Evolutionary conservation across 805 yeast species (phyloP), one percentile per base, ranked within the genome.

Genomic region (Wickerhamiella australiensis): DNA sequence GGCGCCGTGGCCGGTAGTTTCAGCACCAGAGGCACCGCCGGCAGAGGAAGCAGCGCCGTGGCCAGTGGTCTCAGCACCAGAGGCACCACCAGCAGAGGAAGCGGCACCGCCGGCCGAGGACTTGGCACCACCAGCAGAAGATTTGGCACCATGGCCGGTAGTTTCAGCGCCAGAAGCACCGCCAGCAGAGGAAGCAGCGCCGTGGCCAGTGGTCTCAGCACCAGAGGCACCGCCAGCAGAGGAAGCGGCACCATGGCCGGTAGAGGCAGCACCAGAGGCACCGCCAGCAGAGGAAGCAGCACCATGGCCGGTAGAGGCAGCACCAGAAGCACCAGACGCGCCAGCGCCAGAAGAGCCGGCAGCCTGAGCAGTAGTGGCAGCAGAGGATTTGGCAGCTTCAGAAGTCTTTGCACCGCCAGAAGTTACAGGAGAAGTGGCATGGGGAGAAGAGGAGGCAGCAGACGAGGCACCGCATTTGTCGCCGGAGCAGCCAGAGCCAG

Each of bases 271-370:
- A 26, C 29, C 29, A 11, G 29, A 26, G 11, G 29, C 29, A 11
- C 29, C 29, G n/a, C 35, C 35, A 31, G 35, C 35, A 31, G 38
- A n/a, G 38, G 38, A 33, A n/a, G 21, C 38, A 15, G 38, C 38
- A 15, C 21, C 38, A n/a, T 29, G 33, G 13, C 38, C 38, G 15
- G 35, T 31, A 31, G 35, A 8, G n/a, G 35, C 35, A 31, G 35
- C 35, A n/a, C 35, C 35, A 31, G 35, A 31, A 31, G 35, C 35
- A 13, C 35, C 35, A 31, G 35, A 31, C n/a, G 35, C 35, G n/a
- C 35, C 35, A 33, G 38, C 38, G n/a, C 15, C 35, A 31, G 35
- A 12, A n/a, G 35, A 31, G 35, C 15, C 35, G 12, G 35, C 35
- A n/a, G 15, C 35, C 13, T 9, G 15, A 31, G 35, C 35, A 31